Conservation (phyloP, 495 filamentous ascomycete genomes). For the Penicillium silybi region DNA sequence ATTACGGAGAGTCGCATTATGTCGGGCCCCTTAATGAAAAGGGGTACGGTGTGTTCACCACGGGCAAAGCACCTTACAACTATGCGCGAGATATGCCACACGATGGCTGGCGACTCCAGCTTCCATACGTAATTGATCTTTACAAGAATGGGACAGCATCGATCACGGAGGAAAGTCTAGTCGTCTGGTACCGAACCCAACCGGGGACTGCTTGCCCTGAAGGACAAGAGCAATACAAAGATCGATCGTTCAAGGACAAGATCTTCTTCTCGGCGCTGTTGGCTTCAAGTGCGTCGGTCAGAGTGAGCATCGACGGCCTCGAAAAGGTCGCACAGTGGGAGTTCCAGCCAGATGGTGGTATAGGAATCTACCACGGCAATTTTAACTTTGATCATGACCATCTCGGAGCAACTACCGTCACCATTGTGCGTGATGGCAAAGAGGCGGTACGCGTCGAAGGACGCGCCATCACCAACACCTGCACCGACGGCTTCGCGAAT, state of each 20-base stretch:
- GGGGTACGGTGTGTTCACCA: conserved; percentile 22
- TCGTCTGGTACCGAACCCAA: conserved; percentile 62
- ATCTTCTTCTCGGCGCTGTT: conserved; percentile 38
- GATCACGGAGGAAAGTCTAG: conserved; percentile 46
- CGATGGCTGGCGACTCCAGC: conserved; percentile 50
- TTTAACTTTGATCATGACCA: conserved; percentile 41
- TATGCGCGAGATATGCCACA: conserved; percentile 53
- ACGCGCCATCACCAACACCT: conserved; percentile 42
- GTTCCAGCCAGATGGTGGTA: conserved; percentile 21
- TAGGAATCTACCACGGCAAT: conserved; percentile 50
- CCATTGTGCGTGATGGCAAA: conserved; percentile 39
- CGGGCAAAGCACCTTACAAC: conserved; percentile 45
- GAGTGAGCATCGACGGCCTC: conserved; percentile 48
- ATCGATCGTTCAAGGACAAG: conserved; percentile 21
- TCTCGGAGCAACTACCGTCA: conserved; percentile 50
- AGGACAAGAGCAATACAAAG: conserved; percentile 12
- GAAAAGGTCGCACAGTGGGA: conserved; percentile 24
- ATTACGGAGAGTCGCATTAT: conserved; percentile 75
- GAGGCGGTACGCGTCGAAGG: conserved; percentile 34
- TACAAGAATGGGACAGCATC: conserved; percentile 54
- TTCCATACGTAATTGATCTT: conserved; percentile 60
- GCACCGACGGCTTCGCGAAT: conserved; percentile 48
- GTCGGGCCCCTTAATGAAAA: conserved; percentile 52
- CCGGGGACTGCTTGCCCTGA: conserved; percentile 29
- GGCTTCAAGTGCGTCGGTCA: conserved; percentile 33